These are phyloP conservation scores for Arthrobotrys entomopaga DNA, from an alignment of 2,329 filamentous ascomycete species.

Conservation along the genomic window DNA sequence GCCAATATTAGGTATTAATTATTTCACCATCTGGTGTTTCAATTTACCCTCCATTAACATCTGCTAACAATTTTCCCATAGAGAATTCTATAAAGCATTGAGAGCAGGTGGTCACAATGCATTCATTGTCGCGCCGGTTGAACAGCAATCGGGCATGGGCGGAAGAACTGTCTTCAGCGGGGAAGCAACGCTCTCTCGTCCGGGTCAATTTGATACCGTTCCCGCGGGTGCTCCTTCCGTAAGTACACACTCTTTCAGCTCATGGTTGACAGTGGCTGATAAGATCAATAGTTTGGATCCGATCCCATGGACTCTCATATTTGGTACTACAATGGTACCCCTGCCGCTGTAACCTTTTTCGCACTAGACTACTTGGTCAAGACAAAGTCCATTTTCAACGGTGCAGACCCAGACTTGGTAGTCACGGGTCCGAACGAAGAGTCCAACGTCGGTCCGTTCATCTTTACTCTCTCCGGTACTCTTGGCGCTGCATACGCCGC, in stretches of 20 bases:
- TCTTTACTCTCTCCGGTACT: slow-evolving; percentile 67
- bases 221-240: slow-evolving; percentile 65
- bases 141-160: slow-evolving; percentile 65
- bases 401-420: slow-evolving; percentile 67
- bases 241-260: not conserved
- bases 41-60: not conserved
- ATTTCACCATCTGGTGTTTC: too few species aligned
- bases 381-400: slow-evolving; percentile 64
- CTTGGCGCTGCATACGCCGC: slow-evolving; percentile 67
- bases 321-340: slow-evolving; percentile 72
- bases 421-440: slow-evolving; percentile 70
- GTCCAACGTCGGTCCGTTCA: slow-evolving; percentile 67
- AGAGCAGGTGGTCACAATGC: slow-evolving; percentile 62
- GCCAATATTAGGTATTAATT: slow-evolving; percentile 61
- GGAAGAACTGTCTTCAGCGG: slow-evolving; percentile 64
- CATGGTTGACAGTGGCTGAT: not conserved
- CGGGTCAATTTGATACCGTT: slow-evolving; percentile 65
- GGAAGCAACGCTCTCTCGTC: slow-evolving; percentile 62
- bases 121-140: slow-evolving; percentile 63
- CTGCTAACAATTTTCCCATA: not conserved
- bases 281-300: slow-evolving; percentile 61
- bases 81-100: slow-evolving; percentile 63
- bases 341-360: slow-evolving; percentile 68
- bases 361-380: slow-evolving; percentile 68
- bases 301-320: slow-evolving; percentile 68